These are phyloP conservation scores for Rhazya stricta DNA, from an alignment of 257 asterid species.

Conservation along the genomic window DNA sequence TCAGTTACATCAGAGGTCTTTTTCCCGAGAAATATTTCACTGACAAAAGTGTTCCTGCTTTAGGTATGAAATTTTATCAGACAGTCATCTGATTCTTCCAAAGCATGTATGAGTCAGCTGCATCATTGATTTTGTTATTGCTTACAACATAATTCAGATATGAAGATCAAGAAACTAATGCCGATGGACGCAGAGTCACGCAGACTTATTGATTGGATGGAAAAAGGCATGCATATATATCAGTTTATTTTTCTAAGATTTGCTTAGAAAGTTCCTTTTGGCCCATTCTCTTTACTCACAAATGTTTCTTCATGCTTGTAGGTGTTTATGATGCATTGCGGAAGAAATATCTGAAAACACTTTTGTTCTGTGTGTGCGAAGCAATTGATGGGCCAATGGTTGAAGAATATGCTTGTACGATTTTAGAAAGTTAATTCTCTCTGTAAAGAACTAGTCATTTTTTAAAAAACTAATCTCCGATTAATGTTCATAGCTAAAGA, in stretches of 20 bases:
- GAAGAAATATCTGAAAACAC: constrained; percentile 87
- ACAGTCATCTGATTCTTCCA: neutral
- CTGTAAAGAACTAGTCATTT: neutral
- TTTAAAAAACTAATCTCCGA: neutral
- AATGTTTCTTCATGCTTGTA: constrained; percentile 21
- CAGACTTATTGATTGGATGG: constrained; percentile 95
- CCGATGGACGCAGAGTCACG: constrained; percentile 98
- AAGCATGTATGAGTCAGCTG: neutral
- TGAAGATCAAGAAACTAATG: constrained; percentile 98
- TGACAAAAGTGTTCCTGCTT: constrained; percentile 90
- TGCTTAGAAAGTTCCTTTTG: constrained; percentile 10
- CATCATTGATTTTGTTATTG: constrained; percentile 14
- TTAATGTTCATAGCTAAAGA: neutral
- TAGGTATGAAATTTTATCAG: constrained; percentile 46
- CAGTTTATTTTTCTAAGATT: constrained; percentile 1
- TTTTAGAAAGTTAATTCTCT: neutral
- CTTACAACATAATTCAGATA: constrained; percentile 41
- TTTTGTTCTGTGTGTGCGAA: constrained; percentile 80
- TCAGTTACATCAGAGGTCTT: constrained; percentile 93
- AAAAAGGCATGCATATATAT: constrained; percentile 56
- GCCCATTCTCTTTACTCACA: constrained; percentile 5
- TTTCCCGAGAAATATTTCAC: constrained; percentile 88
- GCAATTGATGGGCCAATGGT: constrained; percentile 78
- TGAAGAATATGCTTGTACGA: constrained; percentile 89
- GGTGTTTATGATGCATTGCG: constrained; percentile 95